Evolutionary conservation across 768 basidiomycete species (phyloP), one percentile per base, ranked within the genome.

Genomic region (Pisolithus marmoratus): DNA sequence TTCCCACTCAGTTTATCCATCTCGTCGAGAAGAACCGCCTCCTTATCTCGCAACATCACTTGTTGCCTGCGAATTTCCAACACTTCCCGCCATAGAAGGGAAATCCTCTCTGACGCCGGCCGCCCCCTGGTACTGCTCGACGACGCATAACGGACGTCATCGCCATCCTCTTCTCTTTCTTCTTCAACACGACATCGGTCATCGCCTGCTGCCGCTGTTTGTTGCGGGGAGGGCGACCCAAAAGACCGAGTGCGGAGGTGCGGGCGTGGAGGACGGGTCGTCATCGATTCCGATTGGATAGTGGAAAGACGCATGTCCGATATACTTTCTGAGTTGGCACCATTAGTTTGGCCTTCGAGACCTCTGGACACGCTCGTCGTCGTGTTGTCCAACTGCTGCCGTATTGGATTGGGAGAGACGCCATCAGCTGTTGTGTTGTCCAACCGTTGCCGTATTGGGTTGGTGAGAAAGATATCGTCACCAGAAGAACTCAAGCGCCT

Each of bases 61-160:
- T 69, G 34, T 27, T 62, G 55, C 22, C 55, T 52, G 2, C 66
- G 64, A 12, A 63, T 60, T 8, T 68, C 63, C 59, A 57, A 58
- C 9, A 72, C 57, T 42, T 67, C 67, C 22, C 55, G 60, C 27
- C 40, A 60, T 24, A 72, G 49, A 6, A 49, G 51, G 22, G 49
- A 43, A 15, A 40, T 54, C 6, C 31, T 34, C 19, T 57, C 51
- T 6, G 49, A 11, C 24, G 22, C 20, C 19, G 14, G 15, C 15
- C 4, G 20, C 12, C 11, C 6, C 2, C 24, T 3, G 23, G 43
- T 15, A 26, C 5, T 27, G 26, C 24, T 17, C 9, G 29, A 29
- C 8, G 29, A 9, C 29, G 29, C 8, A 8, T 27, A 1, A 14
- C 37, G 26, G 14, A 7, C 6, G n/a, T 54, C 34, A 3, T 19